Evolutionary conservation across 2,329 filamentous ascomycete species (phyloP).

Genomic region (Endocalyx cinctus): DNA sequence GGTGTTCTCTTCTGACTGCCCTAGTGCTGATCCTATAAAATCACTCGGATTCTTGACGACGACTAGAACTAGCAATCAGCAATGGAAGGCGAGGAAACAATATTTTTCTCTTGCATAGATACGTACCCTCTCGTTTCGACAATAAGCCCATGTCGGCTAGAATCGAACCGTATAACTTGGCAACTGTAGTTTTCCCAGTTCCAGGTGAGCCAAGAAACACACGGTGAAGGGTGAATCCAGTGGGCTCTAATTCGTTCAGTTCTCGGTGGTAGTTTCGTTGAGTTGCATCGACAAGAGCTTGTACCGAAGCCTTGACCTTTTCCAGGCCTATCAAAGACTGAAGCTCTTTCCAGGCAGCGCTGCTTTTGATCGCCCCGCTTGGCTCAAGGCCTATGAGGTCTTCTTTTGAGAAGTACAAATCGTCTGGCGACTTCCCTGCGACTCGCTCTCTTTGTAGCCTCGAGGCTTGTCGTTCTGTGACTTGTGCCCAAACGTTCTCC

Average conservation of each 20-base stretch:
- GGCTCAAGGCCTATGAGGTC: slow-evolving; percentile 60
- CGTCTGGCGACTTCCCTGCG: slow-evolving; percentile 51
- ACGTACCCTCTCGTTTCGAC: slow-evolving; percentile 64
- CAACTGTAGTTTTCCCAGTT: slow-evolving; percentile 73
- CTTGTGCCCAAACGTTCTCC: slow-evolving; percentile 3
- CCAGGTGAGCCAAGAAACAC: slow-evolving; percentile 70
- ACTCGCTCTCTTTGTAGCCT: slow-evolving; percentile 6
- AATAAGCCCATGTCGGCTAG: slow-evolving; percentile 63
- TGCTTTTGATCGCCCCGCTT: slow-evolving; percentile 9
- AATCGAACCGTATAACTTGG: slow-evolving; percentile 66
- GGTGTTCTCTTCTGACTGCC: slow-evolving; percentile 52
- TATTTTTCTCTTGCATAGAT: too few relatives aligned
- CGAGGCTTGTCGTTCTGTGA: slow-evolving; percentile 2
- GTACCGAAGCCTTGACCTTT: slow-evolving; percentile 29
- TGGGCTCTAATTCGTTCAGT: too few relatives aligned
- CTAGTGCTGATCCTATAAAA: slow-evolving; percentile 50
- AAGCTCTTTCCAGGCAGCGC: slow-evolving; percentile 24
- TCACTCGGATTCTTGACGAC: slow-evolving; percentile 56
- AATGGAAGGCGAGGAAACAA: too few relatives aligned
- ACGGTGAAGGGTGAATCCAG: too few relatives aligned
- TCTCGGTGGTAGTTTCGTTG: too few relatives aligned
- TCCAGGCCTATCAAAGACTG: slow-evolving; percentile 23
- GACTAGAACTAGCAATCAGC: too few relatives aligned
- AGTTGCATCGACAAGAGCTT: slow-evolving; percentile 36
- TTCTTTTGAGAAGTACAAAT: slow-evolving; percentile 57